Base-by-base conservation (phyloP, 176 grass and related monocot genomes). In the Elymus sibiricus region DNA sequence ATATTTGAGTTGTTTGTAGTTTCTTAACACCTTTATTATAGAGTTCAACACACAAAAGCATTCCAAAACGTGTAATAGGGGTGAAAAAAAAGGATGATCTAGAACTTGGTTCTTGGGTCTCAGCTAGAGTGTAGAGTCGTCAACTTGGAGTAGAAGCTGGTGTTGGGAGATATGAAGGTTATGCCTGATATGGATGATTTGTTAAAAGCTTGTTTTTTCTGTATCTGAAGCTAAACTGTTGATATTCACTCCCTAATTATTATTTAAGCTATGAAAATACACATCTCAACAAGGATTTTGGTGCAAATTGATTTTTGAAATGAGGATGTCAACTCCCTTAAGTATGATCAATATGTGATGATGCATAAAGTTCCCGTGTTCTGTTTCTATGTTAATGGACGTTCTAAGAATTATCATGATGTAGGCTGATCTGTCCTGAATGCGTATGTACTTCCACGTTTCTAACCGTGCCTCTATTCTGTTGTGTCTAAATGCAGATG, bases 401-500 rank as follows among this genome's bases (percentile, higher is more conserved):
- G 9, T 22, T 84, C 6, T 9, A 40, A 53, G 22, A 11, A 34
- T 43, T 58, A 68, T 19, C 26, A 24, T 17, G 34, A 21, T 90
- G 27, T 24, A 67, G 29, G 21, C 43, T 86, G 49, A 14, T 65
- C 5, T 49, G 37, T 69, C 43, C 78, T 56, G 9, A 73, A 61
- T 49, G 22, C 15, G 21, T 21, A 43, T 76, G 16, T 64, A 74
- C 19, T 83, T 72, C 81, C 9, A 24, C 67, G 58, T 66, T 27
- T 35, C 21, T 43, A 19, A 27, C n/a, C 38, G 34, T 64, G 46
- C 56, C 7, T 74, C 32, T 11, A 55, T 60, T 65, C 53, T 83
- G 4, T 2, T 59, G 22, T 46, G 22, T 46, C 80, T 17, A 83
- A 86, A 70, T 76, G 78, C 92, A 99, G 97, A 99, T 99, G 97